These are phyloP conservation scores for Pythium dissotocum DNA, from an alignment of 352 stramenopile species.

Conservation along the genomic window DNA sequence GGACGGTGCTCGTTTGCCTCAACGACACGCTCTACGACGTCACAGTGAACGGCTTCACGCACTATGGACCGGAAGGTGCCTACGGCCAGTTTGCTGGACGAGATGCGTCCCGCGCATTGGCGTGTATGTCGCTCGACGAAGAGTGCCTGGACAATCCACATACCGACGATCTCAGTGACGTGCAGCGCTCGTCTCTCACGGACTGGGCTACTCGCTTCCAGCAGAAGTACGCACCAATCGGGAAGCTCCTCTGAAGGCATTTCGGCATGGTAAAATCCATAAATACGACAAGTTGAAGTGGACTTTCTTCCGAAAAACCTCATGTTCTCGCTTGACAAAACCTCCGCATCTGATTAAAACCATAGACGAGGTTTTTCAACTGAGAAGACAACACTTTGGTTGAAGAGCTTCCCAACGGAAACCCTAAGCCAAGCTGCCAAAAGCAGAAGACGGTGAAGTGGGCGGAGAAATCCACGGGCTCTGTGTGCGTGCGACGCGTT, in stretches of 20 bases:
- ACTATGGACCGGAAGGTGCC: conserved; percentile 90
- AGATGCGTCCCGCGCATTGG: conserved; percentile 91
- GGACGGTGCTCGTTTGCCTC: conserved; percentile 90
- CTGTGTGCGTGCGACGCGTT: neutral
- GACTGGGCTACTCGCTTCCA: conserved; percentile 95
- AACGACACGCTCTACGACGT: conserved; percentile 94
- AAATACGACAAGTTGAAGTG: conserved; percentile 29
- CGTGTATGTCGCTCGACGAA: conserved; percentile 94
- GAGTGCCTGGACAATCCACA: conserved; percentile 84
- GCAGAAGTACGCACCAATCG: conserved; percentile 91
- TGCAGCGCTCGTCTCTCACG: conserved; percentile 86
- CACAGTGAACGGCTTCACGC: conserved; percentile 80
- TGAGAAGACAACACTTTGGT: conserved; percentile 8
- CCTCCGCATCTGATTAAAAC: conserved; percentile 18
- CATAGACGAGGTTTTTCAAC: neutral
- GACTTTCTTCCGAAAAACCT: neutral
- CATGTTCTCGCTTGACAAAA: conserved; percentile 4
- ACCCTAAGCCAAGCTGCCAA: neutral
- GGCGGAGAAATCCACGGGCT: neutral
- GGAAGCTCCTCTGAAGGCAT: conserved; percentile 33
- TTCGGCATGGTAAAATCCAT: conserved; percentile 19
- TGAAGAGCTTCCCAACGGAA: conserved; percentile 20
- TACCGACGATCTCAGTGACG: conserved; percentile 80
- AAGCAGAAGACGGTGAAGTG: conserved; percentile 3
- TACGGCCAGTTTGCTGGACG: conserved; percentile 95